Evolutionary conservation across 805 yeast species (phyloP).

Genomic region (Kodamaea laetipori): DNA sequence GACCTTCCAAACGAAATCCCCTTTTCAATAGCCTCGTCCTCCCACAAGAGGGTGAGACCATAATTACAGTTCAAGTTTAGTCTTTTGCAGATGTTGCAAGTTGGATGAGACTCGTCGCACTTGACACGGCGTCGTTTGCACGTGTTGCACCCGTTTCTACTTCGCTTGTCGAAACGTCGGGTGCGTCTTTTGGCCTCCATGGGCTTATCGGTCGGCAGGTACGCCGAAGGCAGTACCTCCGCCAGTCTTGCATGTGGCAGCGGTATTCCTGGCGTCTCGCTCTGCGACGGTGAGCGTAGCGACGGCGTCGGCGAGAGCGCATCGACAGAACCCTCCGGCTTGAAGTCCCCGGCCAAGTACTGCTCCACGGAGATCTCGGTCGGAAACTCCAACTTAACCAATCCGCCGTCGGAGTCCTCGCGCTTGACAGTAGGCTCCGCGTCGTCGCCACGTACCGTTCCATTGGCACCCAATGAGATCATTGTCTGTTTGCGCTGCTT

Average conservation of each 20-base stretch:
- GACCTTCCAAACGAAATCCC: slow-evolving; percentile 43
- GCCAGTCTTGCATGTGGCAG: background rate
- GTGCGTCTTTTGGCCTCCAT: slow-evolving; percentile 7
- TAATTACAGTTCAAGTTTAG: slow-evolving; percentile 23
- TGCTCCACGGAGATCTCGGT: slow-evolving; percentile 4
- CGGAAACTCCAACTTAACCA: slow-evolving; percentile 2
- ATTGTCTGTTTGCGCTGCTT: background rate
- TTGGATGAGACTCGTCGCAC: slow-evolving; percentile 37
- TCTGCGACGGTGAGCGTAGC: background rate
- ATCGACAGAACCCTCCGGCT: background rate
- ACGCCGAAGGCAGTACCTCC: background rate
- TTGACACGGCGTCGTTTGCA: slow-evolving; percentile 52
- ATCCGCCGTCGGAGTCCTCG: background rate
- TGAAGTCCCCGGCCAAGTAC: background rate
- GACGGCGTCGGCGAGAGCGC: background rate
- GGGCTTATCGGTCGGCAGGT: background rate
- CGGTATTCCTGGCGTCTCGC: background rate
- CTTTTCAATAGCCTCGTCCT: slow-evolving; percentile 36
- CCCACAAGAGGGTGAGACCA: slow-evolving; percentile 30
- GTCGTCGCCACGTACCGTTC: background rate
- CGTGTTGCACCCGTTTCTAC: slow-evolving; percentile 46
- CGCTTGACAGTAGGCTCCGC: background rate
- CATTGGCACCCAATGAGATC: slow-evolving; percentile 1
- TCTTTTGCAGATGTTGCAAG: slow-evolving; percentile 31
- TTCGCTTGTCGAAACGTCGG: slow-evolving; percentile 12